A percentile compares a stretch with the other conserved stretches of the same genome.
Conservation (phyloP, 352 stramenopile species). For the Pythium rhizo-oryzae region DNA sequence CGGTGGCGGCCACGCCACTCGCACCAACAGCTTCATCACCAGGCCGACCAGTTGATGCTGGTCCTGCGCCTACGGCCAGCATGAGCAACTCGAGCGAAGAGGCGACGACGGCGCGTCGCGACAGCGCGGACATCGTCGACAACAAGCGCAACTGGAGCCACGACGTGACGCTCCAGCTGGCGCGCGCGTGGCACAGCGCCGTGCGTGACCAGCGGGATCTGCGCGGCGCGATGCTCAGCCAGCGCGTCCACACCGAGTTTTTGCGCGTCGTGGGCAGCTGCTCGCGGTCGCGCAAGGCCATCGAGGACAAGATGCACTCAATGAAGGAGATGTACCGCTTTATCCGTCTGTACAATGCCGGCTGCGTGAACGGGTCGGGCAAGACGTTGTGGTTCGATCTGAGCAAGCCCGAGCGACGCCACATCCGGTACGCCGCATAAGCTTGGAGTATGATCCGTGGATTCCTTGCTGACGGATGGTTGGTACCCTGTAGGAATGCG, state of each 20-base stretch:
- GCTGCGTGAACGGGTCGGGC: constrained; percentile 24
- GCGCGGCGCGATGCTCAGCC: constrained; percentile 45
- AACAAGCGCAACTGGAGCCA: constrained; percentile 62
- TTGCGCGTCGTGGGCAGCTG: constrained; percentile 45
- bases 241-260: constrained; percentile 59
- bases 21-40: background rate
- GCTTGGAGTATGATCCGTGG: background rate
- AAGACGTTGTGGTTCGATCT: constrained; percentile 61
- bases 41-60: background rate
- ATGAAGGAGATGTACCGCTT: constrained; percentile 80
- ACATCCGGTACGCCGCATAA: constrained; percentile 36
- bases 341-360: constrained; percentile 51
- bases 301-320: constrained; percentile 79
- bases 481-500: constrained; percentile 8
- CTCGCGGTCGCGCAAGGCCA: constrained; percentile 59
- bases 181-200: constrained; percentile 50
- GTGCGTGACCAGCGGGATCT: constrained; percentile 35
- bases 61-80: no score
- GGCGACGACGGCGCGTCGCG: background rate
- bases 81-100: background rate
- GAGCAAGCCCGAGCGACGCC: constrained; percentile 48
- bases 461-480: background rate
- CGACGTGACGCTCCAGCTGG: constrained; percentile 62
- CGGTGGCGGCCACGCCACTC: no score
- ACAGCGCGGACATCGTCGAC: constrained; percentile 31